Percentiles rank a stretch among this genome's conserved stretches.
Conservation (phyloP, 148 eudicot genomes). For the Vaccinium darrowii region DNA sequence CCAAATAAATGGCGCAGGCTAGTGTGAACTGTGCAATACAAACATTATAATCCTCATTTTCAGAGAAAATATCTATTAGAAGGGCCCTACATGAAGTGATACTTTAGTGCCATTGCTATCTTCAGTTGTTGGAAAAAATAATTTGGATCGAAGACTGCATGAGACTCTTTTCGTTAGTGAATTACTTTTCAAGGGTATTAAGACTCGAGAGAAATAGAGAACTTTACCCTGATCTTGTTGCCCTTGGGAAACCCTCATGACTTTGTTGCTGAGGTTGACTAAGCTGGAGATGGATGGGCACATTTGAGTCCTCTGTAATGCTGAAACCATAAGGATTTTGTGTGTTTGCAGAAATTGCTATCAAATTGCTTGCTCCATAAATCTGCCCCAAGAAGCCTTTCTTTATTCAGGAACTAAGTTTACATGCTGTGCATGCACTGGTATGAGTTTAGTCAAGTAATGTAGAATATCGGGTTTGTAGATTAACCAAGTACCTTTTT, state of each 20-base stretch:
- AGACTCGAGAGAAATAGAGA: neutral
- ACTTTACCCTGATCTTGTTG: constrained; percentile 6
- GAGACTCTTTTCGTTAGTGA: neutral
- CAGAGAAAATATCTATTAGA: neutral
- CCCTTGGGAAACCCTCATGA: constrained; percentile 9
- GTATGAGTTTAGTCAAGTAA: neutral
- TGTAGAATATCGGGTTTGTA: neutral
- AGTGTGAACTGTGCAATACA: neutral
- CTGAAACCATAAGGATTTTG: constrained; percentile 31
- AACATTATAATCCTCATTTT: neutral
- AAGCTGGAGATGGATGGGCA: constrained; percentile 37
- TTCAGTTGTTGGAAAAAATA: neutral
- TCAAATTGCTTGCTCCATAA: constrained; percentile 30
- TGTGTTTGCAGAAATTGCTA: constrained; percentile 23
- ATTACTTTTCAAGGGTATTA: neutral
- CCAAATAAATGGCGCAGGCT: neutral
- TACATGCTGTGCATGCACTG: neutral
- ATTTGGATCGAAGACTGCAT: neutral
- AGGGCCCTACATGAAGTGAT: neutral
- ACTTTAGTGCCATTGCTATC: neutral
- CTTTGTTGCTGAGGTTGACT: constrained; percentile 40
- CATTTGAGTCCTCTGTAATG: constrained; percentile 28
- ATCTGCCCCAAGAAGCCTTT: constrained; percentile 30
- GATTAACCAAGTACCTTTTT: constrained; percentile 34
- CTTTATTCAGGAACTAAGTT: neutral